Evolutionary conservation across 2,329 filamentous ascomycete species (phyloP).

Genomic region (Chaetomiaceae sp.): DNA sequence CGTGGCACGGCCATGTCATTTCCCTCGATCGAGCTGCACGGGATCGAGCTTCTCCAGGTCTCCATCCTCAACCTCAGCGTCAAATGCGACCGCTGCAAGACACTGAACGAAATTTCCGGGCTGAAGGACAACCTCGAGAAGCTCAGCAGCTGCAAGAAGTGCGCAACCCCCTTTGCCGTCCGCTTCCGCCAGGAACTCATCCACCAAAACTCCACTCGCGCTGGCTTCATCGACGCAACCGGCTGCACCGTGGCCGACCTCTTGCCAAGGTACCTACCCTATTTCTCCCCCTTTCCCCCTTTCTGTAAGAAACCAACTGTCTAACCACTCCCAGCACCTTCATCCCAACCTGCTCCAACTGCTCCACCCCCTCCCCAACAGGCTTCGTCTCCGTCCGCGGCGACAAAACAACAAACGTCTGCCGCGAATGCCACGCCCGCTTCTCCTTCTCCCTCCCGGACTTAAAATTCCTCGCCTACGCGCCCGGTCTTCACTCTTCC

Average conservation of each 20-base stretch:
- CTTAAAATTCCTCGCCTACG: constrained; percentile 71
- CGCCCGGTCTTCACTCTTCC: constrained; percentile 42
- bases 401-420: constrained; percentile 68
- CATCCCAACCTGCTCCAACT: constrained; percentile 70
- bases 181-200: constrained; percentile 65
- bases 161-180: constrained; percentile 47
- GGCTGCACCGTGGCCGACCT: constrained; percentile 73
- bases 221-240: constrained; percentile 72
- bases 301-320: not conserved
- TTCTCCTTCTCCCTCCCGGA: constrained; percentile 78
- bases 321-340: constrained; percentile 55
- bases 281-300: constrained; percentile 12
- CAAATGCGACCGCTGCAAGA: constrained; percentile 77
- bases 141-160: constrained; percentile 54
- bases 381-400: constrained; percentile 70
- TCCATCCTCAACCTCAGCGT: constrained; percentile 62
- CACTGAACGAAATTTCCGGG: constrained; percentile 63
- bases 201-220: constrained; percentile 67
- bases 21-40: constrained; percentile 69
- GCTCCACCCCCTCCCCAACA: constrained; percentile 62
- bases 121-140: constrained; percentile 51
- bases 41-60: constrained; percentile 71
- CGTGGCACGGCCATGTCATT: constrained; percentile 74
- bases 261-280: constrained; percentile 56
- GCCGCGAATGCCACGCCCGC: constrained; percentile 72